A percentile compares a stretch with the other conserved stretches of the same genome.
phyloP scores from a whole-genome alignment of 129 eudicot genomes.

The Flaveria brownii region DNA sequence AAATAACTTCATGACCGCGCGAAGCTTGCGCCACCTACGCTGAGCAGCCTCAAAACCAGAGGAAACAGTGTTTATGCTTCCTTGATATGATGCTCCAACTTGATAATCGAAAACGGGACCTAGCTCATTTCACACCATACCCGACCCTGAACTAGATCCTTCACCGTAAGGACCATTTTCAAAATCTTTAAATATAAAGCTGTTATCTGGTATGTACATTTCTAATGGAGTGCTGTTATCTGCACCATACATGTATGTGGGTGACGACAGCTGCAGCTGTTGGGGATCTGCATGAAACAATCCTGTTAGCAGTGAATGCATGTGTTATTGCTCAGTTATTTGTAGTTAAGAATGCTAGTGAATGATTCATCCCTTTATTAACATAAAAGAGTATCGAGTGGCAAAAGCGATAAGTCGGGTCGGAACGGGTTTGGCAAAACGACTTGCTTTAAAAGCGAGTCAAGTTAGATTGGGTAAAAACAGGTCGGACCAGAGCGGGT shows the following conservation, averaged over 20 bases:
- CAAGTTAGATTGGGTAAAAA: too few species aligned
- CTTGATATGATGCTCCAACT: conserved; percentile 20
- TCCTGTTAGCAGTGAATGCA: background rate
- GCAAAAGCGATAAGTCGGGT: too few species aligned
- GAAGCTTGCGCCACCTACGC: conserved; percentile 46
- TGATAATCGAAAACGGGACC: conserved; percentile 31
- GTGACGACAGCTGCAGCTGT: conserved; percentile 29
- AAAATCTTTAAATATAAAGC: conserved; percentile 25
- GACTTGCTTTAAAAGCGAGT: too few species aligned
- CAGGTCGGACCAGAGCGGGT: too few species aligned
- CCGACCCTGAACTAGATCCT: conserved; percentile 29
- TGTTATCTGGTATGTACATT: conserved; percentile 27
- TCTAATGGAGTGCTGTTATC: conserved; percentile 20
- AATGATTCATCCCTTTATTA: too few species aligned
- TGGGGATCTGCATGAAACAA: conserved; percentile 32
- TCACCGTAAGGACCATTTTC: conserved; percentile 34
- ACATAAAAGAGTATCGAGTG: too few species aligned
- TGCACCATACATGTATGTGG: conserved; percentile 15
- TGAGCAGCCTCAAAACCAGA: conserved; percentile 29
- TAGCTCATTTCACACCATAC: conserved; percentile 18
- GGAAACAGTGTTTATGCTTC: conserved; percentile 25
- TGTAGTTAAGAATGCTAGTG: too few species aligned
- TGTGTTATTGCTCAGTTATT: too few species aligned
- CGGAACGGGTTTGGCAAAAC: too few species aligned
- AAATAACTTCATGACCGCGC: conserved; percentile 40